Evolutionary conservation across 164 flowering plant genomes (phyloP), one percentile per base, ranked within the genome.

Genomic region (Taxillus chinensis): DNA sequence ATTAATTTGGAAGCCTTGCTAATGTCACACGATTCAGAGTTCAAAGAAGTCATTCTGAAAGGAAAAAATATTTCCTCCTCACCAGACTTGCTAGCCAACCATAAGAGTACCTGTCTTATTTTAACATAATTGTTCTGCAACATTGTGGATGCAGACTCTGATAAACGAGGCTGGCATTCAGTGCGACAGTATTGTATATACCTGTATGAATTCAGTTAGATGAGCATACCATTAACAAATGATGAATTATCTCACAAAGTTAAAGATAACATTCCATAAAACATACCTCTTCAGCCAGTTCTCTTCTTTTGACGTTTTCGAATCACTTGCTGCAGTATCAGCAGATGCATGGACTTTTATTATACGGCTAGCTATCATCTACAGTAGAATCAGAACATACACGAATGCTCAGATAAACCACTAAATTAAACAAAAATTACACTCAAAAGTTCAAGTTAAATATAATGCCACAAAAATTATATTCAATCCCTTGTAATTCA

Each of bases 311-410:
- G 79, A 62, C 64, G 68, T 59, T 77, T 71, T 85, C 54, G 68
- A 60, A 46, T 83, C 88, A 59, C 66, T 69, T 5, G 80, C 71
- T 45, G 68, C 39, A 65, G 80, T 77, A 67, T 75, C 78, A 62
- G 96, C 96, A 60, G 88, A 82, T 57, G 98, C 86, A 77, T 95
- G 99, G 59, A 95, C 73, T 74, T 75, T 89, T 73, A 95, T 86
- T 63, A 95, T 78, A 78, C 91, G 98, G 71, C 87, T 86, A 51
- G 99, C 98, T 65, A 95, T 91, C 57, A 77, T 77, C 98, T 95
- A 83, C n/a, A 63, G 70, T 17, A 53, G 46, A 43, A 43, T 43
- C 7, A 43, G 10, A 43, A 43, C 10, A 9, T 43, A 43, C 46
- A 43, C 46, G 27, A 27, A 27, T 27, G 27, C 27, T 27, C 27